Percentiles rank a stretch among this genome's conserved stretches.
phyloP scores from a whole-genome alignment of 306 rosid species.

The Quercus agrifolia region DNA sequence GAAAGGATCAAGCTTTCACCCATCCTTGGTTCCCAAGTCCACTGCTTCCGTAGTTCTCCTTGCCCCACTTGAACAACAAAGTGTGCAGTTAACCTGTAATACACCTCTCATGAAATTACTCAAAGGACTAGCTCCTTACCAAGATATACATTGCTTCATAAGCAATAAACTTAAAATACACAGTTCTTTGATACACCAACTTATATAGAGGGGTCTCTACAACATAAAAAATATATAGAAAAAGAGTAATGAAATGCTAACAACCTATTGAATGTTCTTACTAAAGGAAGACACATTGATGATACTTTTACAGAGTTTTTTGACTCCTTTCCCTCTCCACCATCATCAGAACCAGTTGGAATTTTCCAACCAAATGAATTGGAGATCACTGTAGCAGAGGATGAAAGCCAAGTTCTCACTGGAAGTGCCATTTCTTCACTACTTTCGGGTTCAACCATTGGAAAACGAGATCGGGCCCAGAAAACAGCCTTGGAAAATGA shows the following conservation, averaged over 20 bases:
- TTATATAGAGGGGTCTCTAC: conserved; percentile 1
- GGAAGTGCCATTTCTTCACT: conserved; percentile 62
- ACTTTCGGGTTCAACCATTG: conserved; percentile 67
- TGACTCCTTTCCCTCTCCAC: conserved; percentile 70
- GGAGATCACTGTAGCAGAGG: conserved; percentile 64
- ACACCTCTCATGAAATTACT: conserved; percentile 37
- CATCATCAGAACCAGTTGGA: conserved; percentile 93
- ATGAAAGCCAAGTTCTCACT: conserved; percentile 65
- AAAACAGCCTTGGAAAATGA: conserved; percentile 93
- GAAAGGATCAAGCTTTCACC: conserved; percentile 90
- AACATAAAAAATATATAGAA: conserved; percentile 7
- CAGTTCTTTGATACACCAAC: neutral
- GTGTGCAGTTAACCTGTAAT: conserved; percentile 82
- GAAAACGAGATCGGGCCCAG: conserved; percentile 91
- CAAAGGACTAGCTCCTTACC: conserved; percentile 1
- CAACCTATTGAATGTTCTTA: conserved; percentile 73
- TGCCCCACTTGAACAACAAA: conserved; percentile 68
- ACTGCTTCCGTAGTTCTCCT: conserved; percentile 66
- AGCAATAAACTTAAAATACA: neutral
- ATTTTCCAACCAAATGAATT: conserved; percentile 79
- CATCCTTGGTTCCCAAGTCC: conserved; percentile 96
- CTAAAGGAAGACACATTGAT: conserved; percentile 61
- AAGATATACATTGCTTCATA: neutral
- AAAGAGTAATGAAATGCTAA: conserved; percentile 28
- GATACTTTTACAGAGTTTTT: conserved; percentile 75